These are phyloP conservation scores for Wilhelminamyces savonicus DNA, from an alignment of 805 yeast genomes.

Conservation along the genomic window DNA sequence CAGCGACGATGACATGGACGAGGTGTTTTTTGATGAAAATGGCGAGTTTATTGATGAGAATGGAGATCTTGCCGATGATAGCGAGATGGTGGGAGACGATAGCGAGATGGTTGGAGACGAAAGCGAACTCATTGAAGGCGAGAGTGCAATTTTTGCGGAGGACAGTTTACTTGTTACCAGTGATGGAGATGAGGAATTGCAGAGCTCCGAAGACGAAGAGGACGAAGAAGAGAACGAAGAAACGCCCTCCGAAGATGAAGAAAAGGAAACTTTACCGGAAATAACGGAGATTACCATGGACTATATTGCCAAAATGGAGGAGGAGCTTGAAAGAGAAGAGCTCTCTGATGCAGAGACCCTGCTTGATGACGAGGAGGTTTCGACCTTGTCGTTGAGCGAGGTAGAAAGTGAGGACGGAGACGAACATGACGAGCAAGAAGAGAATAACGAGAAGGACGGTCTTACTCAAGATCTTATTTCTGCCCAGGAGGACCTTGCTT, in stretches of 20 bases:
- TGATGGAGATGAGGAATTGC: too few species aligned
- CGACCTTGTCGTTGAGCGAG: slow-evolving; percentile 11
- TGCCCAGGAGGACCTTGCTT: slow-evolving; percentile 25
- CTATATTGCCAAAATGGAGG: slow-evolving; percentile 15
- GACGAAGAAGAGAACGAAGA: slow-evolving; percentile 9
- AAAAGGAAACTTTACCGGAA: too few species aligned
- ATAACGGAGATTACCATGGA: slow-evolving; percentile 16
- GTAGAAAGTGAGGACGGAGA: slow-evolving; percentile 5
- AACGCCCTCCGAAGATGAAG: background rate
- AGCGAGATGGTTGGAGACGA: slow-evolving; percentile 6
- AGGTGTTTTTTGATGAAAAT: slow-evolving; percentile 3
- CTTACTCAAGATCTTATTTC: slow-evolving; percentile 1
- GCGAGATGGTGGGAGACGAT: background rate
- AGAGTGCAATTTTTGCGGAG: too few species aligned
- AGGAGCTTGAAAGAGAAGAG: slow-evolving; percentile 2
- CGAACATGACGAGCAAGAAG: slow-evolving; percentile 1
- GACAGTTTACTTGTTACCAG: too few species aligned
- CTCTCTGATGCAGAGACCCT: slow-evolving; percentile 12
- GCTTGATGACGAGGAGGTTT: too few species aligned
- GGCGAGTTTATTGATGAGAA: background rate
- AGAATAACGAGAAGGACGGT: slow-evolving; percentile 1
- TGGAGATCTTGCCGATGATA: background rate
- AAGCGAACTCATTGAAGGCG: too few species aligned
- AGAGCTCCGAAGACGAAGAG: slow-evolving; percentile 6
- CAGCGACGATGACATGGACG: slow-evolving; percentile 4